Evolutionary conservation across 164 flowering plant genomes (phyloP).

Genomic region (Echeveria elegans): DNA sequence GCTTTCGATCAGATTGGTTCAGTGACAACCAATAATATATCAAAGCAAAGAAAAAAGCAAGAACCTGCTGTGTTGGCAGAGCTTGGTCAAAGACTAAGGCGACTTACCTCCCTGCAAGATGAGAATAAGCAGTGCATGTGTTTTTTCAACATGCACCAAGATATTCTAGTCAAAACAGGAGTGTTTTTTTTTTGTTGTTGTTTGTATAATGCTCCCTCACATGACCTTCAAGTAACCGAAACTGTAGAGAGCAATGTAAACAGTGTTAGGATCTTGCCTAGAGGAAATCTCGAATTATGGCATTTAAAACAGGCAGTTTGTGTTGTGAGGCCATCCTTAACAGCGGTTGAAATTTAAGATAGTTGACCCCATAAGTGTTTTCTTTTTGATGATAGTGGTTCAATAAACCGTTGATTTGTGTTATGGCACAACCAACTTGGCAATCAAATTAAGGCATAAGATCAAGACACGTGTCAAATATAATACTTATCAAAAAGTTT

Average conservation of each 20-base stretch:
- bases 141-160: background rate
- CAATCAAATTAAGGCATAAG: too few relatives aligned
- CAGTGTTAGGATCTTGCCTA: background rate
- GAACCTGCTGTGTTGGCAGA: conserved; percentile 96
- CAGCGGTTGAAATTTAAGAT: too few relatives aligned
- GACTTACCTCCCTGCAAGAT: conserved; percentile 46
- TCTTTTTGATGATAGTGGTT: too few relatives aligned
- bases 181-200: too few relatives aligned
- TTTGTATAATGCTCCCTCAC: background rate
- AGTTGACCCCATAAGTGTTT: too few relatives aligned
- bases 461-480: too few relatives aligned
- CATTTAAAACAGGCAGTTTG: too few relatives aligned
- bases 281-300: background rate
- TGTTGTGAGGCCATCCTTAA: too few relatives aligned
- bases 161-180: background rate
- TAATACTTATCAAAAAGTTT: too few relatives aligned
- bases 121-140: conserved; percentile 22
- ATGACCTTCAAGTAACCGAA: background rate
- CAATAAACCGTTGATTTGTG: too few relatives aligned
- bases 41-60: conserved; percentile 93
- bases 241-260: background rate
- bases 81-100: conserved; percentile 74
- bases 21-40: conserved; percentile 72
- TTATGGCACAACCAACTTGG: too few relatives aligned
- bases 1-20: conserved; percentile 90